A percentile compares a stretch with the other conserved stretches of the same genome.
Evolutionary conservation across 176 grass and related monocot species (phyloP).

Genomic region (Tillandsia fasciculata): DNA sequence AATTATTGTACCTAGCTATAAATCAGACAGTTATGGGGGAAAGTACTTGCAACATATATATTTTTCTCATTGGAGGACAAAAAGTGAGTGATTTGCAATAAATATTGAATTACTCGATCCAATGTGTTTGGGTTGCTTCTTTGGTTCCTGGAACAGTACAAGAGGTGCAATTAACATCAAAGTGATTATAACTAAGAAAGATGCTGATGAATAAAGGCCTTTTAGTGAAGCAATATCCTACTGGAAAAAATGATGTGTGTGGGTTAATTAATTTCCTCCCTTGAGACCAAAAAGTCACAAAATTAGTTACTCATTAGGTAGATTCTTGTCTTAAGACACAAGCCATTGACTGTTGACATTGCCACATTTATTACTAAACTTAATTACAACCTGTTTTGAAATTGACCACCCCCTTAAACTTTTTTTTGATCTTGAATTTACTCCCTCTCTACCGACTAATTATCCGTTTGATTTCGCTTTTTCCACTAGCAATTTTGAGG

Average conservation of each 20-base stretch:
- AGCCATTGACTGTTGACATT: slow-evolving; percentile 36
- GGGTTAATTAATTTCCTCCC: background rate
- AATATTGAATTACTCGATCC: too few relatives aligned
- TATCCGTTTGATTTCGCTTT: too few relatives aligned
- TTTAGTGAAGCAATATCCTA: too few relatives aligned
- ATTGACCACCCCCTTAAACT: too few relatives aligned
- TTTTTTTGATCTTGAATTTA: too few relatives aligned
- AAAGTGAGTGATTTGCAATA: background rate
- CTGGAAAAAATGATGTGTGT: background rate
- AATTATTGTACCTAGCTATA: background rate
- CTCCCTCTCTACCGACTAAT: too few relatives aligned
- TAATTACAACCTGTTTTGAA: too few relatives aligned
- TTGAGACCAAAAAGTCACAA: slow-evolving; percentile 35
- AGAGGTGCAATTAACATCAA: slow-evolving; percentile 22
- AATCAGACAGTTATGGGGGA: background rate
- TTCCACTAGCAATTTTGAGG: too few relatives aligned
- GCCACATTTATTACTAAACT: background rate
- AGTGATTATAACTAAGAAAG: background rate
- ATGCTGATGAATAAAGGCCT: background rate
- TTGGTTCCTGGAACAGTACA: slow-evolving; percentile 18
- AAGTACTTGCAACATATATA: background rate
- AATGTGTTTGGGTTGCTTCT: slow-evolving; percentile 2
- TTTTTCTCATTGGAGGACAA: background rate
- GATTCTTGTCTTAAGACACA: slow-evolving; percentile 31
- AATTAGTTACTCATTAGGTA: slow-evolving; percentile 70